These are phyloP conservation scores for Penicillium sp. DNA, from an alignment of 2,329 filamentous ascomycete genomes.

Conservation along the genomic window DNA sequence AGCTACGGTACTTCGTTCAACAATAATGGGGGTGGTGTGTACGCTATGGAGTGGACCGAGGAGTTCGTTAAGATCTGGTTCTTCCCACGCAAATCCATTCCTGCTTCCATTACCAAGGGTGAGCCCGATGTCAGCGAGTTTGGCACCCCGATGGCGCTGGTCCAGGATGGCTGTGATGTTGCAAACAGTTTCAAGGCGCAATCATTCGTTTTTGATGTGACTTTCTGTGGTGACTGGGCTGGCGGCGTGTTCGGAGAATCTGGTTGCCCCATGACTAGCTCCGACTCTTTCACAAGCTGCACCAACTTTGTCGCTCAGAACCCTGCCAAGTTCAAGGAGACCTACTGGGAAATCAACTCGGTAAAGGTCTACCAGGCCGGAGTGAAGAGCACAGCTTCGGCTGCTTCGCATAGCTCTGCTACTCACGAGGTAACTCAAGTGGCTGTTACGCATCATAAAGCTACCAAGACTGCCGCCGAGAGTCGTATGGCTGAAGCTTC, in stretches of 20 bases:
- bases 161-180: conserved; percentile 44
- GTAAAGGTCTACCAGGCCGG: conserved; percentile 61
- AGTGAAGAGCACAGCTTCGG: conserved; percentile 5
- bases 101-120: conserved; percentile 44
- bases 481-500: background rate
- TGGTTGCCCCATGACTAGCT: conserved; percentile 57
- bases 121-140: conserved; percentile 48
- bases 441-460: background rate
- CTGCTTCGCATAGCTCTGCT: conserved; percentile 1
- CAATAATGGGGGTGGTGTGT: conserved; percentile 47
- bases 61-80: conserved; percentile 54
- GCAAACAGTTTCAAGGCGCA: conserved; percentile 42
- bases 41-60: conserved; percentile 50
- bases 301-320: conserved; percentile 70
- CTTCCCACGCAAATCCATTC: conserved; percentile 48
- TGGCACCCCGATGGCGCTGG: conserved; percentile 47
- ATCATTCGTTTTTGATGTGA: conserved; percentile 51
- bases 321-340: conserved; percentile 67
- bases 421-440: background rate
- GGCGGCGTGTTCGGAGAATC: conserved; percentile 50
- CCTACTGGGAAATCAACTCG: conserved; percentile 77
- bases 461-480: background rate
- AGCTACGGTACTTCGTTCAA: conserved; percentile 58
- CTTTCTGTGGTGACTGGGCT: conserved; percentile 59
- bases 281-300: conserved; percentile 64